Evolutionary conservation across 192 early-diverging fungal species (phyloP), one percentile per base, ranked within the genome.

Genomic region (Thamnidium elegans): DNA sequence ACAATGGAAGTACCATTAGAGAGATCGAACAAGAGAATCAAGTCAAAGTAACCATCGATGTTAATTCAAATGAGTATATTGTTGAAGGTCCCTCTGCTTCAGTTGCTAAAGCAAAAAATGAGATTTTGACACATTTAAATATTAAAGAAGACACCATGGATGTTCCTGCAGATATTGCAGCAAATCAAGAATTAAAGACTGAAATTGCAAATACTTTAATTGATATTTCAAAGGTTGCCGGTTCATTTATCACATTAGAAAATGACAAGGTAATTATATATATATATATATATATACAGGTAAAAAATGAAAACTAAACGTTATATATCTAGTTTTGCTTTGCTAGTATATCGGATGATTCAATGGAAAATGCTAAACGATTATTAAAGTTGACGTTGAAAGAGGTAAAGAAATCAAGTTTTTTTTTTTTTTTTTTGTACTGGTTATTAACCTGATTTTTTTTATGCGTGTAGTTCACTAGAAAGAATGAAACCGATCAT

Each of bases 331-430:
- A 64, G 63, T 64, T 64, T 64, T 13, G n/a, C 45, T 17, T 64
- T 5, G 50, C 63, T 9, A 31, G 32, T n/a, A 17, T 34, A 54
- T 30, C 63, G 15, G 15, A 20, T 23, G 50, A 45, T 6, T 15
- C 51, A 26, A 17, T 64, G 23, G 63, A 64, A 6, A 64, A 42
- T 23, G 23, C 50, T 4, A 64, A 54, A 17, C 17, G 39, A n/a
- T 23, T 52, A 17, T 14, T 64, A 4, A 23, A 19, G 13, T 43
- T 64, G 9, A 34, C 21, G 14, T 43, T 64, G 14, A 44, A 31
- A 43, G 63, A 64, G 63, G 63, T 64, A 63, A 30, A n/a, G 23
- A 10, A 61, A 42, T 58, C 13, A n/a, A 42, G n/a, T 39, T 39
- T 17, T 10, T 26, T 26, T 26, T 26, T 26, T 26, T 26, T 1